Evolutionary conservation across 768 basidiomycete species (phyloP).

Genomic region (Lentinus tigrinus): DNA sequence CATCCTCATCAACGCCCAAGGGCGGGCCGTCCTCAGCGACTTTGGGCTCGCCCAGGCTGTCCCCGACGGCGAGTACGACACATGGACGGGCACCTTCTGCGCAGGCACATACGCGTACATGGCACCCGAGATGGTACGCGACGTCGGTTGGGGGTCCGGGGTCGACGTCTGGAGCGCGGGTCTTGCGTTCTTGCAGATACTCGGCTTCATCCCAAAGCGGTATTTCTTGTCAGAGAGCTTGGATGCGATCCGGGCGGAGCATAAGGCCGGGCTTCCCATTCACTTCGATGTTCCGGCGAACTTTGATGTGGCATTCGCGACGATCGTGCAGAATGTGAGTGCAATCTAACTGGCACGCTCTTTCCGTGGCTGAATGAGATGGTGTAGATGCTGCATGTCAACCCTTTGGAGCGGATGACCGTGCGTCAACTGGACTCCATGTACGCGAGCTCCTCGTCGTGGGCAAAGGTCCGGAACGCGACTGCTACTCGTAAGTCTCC

Average conservation of each 20-base stretch:
- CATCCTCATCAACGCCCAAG: constrained; percentile 40
- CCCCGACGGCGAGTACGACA: background rate
- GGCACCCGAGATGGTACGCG: constrained; percentile 46
- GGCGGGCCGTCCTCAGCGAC: constrained; percentile 39
- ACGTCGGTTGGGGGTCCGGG: constrained; percentile 37
- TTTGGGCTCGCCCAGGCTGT: constrained; percentile 36
- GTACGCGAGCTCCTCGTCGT: background rate
- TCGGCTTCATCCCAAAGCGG: background rate
- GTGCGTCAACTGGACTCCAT: background rate
- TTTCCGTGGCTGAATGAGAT: too few relatives aligned
- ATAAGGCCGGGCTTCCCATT: background rate
- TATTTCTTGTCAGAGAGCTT: background rate
- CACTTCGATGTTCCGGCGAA: background rate
- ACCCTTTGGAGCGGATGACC: background rate
- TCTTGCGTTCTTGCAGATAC: constrained; percentile 47
- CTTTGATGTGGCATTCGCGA: background rate
- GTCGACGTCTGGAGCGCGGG: constrained; percentile 52
- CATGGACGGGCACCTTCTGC: constrained; percentile 9
- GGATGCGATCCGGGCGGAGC: background rate
- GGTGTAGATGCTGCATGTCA: background rate
- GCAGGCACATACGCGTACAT: constrained; percentile 42
- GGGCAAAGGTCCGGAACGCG: background rate
- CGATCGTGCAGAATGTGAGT: background rate
- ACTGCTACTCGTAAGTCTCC: background rate
- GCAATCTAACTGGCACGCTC: too few relatives aligned